Evolutionary conservation across 2,329 filamentous ascomycete genomes (phyloP).

Genomic region (Paraphaeosphaeria sporulosa): DNA sequence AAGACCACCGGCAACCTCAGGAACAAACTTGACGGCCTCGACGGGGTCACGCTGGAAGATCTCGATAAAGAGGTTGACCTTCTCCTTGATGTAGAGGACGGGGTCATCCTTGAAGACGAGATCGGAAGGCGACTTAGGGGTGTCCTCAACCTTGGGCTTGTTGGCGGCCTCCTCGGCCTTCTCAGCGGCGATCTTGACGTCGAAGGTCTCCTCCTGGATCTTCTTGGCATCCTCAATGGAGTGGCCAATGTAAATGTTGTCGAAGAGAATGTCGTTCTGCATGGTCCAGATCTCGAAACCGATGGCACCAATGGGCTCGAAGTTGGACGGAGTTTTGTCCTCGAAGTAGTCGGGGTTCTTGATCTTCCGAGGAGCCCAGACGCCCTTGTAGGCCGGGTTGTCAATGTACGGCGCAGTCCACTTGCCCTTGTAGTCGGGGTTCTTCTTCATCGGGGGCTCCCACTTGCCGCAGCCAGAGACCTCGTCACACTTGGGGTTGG

Average conservation of each 20-base stretch:
- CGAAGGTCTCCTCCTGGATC: constrained; percentile 87
- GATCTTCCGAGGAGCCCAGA: constrained; percentile 95
- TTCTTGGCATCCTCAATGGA: constrained; percentile 90
- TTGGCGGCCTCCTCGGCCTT: constrained; percentile 78
- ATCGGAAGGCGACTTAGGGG: constrained; percentile 74
- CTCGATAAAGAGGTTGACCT: constrained; percentile 87
- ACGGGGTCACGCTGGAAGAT: constrained; percentile 84
- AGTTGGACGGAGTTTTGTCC: constrained; percentile 95
- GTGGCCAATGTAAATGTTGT: constrained; percentile 99
- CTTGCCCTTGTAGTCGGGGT: constrained; percentile 98
- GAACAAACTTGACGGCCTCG: constrained; percentile 85
- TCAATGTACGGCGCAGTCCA: constrained; percentile 93
- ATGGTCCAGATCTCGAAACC: constrained; percentile 99
- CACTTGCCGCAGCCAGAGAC: constrained; percentile 93
- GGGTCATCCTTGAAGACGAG: constrained; percentile 93
- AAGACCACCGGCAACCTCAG: constrained; percentile 86
- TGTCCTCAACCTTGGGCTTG: constrained; percentile 75
- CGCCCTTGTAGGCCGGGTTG: constrained; percentile 97
- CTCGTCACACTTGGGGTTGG: constrained; percentile 96
- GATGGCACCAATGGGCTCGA: constrained; percentile 98
- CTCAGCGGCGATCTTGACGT: constrained; percentile 85
- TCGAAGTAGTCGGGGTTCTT: constrained; percentile 95
- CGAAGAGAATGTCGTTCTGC: constrained; percentile 98
- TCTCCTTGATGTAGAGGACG: constrained; percentile 86
- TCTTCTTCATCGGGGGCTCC: constrained; percentile 90